Evolutionary conservation across 1,139 yeast genomes (phyloP), one percentile per base, ranked within the genome.

Genomic region (Suhomyces choctaworum): DNA sequence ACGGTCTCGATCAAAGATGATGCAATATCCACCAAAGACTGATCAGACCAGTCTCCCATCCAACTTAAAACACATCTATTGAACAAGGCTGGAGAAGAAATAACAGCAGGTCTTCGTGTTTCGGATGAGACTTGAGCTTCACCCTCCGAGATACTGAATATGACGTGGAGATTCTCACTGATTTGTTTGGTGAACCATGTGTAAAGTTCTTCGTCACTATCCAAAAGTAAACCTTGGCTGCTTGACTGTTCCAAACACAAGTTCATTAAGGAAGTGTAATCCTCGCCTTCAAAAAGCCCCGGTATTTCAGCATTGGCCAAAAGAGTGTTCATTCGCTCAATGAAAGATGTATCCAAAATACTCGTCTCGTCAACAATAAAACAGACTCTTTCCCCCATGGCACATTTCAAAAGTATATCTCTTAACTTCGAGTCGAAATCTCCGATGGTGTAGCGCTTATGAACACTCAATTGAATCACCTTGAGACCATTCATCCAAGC

Each of bases 231-330:
- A 0, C 95, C 95, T 32, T 76, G 79, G 3, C 73, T 54, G 29
- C 73, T 72, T 0, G 87, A 73, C 31, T 77, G 80, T 17, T 80
- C 82, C 16, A 70, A 61, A 44, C 95, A 82, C 2, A 73, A 52
- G 2, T 62, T 62, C 69, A 86, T 67, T 34, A 89, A 60, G 3
- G 69, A 46, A 0, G 66, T 62, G 34, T 65, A 73, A 10, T 86
- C 90, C 9, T 87, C 95, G 0, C 81, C 92, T 45, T 80, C 88
- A 56, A 87, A 92, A 14, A 92, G 64, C 2, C 96, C 97, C 1
- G 97, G 97, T 16, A 89, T 76, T 48, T 90, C 97, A 0, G 96
- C 87, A 56, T 90, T 92, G 0, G 97, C 97, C 23, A 92, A 66
- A 19, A 92, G 64, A 0, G 95, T 87, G 50, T 92, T 92, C 95